Conservation (phyloP, 2,329 filamentous ascomycete genomes). For the Cytospora mali region DNA sequence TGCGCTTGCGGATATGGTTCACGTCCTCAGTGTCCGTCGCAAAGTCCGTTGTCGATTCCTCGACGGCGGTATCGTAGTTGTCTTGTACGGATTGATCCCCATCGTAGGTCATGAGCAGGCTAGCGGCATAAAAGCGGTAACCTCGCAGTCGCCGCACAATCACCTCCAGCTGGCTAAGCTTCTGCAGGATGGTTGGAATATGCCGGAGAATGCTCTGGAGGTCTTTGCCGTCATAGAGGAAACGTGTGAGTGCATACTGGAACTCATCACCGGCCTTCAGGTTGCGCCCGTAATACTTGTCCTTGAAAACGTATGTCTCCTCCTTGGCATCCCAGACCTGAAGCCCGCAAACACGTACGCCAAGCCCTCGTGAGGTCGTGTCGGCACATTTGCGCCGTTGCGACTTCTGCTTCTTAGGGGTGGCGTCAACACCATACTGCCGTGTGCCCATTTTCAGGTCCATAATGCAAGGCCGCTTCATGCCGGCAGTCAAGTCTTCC, state of each 20-base stretch:
- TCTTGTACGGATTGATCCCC: conserved; percentile 64
- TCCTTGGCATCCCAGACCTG: conserved; percentile 91
- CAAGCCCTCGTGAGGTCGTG: conserved; percentile 88
- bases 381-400: conserved; percentile 90
- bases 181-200: conserved; percentile 84
- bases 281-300: conserved; percentile 94
- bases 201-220: conserved; percentile 79
- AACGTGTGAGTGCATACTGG: conserved; percentile 82
- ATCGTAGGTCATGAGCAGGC: conserved; percentile 93
- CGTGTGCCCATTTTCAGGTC: conserved; percentile 98
- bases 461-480: conserved; percentile 95
- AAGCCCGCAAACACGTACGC: conserved; percentile 91
- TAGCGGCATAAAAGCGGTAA: conserved; percentile 95
- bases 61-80: conserved; percentile 54
- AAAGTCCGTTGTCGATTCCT: conserved; percentile 61
- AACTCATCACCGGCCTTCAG: conserved; percentile 88
- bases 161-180: conserved; percentile 78
- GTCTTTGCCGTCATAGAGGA: conserved; percentile 87
- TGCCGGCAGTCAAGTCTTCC: conserved; percentile 93
- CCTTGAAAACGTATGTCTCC: conserved; percentile 88
- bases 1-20: conserved; percentile 44
- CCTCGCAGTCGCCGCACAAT: conserved; percentile 80
- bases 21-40: conserved; percentile 60
- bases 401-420: conserved; percentile 87
- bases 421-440: conserved; percentile 92